phyloP scores from a whole-genome alignment of 2,329 filamentous ascomycete species.

The Mycosphaerelloides madeirae region DNA sequence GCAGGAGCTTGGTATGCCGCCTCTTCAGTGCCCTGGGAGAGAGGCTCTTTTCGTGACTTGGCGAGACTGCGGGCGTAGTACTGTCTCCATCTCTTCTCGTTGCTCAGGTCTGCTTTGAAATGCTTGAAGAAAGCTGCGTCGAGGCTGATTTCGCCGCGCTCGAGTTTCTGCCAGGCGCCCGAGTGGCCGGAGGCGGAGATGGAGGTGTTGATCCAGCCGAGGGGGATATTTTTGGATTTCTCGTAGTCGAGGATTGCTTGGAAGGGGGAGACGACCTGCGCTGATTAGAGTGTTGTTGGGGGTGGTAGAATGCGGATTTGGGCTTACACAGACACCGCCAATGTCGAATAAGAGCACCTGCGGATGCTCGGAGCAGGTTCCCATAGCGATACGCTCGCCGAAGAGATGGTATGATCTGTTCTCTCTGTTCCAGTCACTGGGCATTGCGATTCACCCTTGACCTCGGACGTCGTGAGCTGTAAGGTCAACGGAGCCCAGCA shows the following conservation, averaged over 20 bases:
- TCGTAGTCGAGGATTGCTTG: constrained; percentile 93
- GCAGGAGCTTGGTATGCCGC: constrained; percentile 45
- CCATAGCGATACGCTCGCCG: constrained; percentile 22
- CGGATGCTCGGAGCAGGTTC: constrained; percentile 38
- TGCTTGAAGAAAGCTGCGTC: constrained; percentile 68
- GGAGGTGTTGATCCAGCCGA: constrained; percentile 86
- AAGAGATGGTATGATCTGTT: constrained; percentile 24
- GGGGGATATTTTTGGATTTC: constrained; percentile 66
- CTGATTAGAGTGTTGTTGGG: not conserved
- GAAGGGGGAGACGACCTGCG: constrained; percentile 84
- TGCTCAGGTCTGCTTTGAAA: constrained; percentile 70
- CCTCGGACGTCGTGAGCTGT: no score
- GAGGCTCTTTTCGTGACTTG: constrained; percentile 29
- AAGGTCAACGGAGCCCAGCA: no score
- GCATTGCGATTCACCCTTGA: constrained; percentile 1
- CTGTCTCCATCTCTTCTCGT: constrained; percentile 61
- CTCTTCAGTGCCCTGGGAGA: constrained; percentile 39
- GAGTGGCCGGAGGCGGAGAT: constrained; percentile 73
- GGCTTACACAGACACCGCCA: constrained; percentile 80
- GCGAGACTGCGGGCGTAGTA: constrained; percentile 42
- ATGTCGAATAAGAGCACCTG: constrained; percentile 89
- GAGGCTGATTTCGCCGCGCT: constrained; percentile 75
- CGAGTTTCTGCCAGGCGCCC: constrained; percentile 83
- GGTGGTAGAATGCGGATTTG: not conserved
- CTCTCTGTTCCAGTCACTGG: constrained; percentile 16